A percentile compares a stretch with the other conserved stretches of the same genome.
These are phyloP conservation scores for Trypanosoma platydactyli DNA, from an alignment of 208 protist genomes.

Conservation along the genomic window DNA sequence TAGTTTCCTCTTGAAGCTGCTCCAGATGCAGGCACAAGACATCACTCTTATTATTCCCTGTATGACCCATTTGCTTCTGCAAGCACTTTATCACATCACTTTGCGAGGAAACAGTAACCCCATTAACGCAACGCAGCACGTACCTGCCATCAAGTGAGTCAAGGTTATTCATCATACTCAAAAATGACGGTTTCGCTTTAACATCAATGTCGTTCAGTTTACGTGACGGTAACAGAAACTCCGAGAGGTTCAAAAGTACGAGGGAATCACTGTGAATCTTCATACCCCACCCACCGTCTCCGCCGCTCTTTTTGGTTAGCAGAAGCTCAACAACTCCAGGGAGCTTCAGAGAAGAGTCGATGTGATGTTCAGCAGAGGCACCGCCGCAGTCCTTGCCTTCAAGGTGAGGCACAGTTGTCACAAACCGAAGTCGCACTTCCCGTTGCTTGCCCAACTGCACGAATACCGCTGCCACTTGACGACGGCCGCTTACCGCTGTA, in stretches of 20 bases:
- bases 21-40: slow-evolving; percentile 6
- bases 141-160: slow-evolving; percentile 18
- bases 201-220: neutral
- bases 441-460: slow-evolving; percentile 20
- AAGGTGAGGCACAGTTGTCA: neutral
- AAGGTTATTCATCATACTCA: neutral
- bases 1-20: neutral
- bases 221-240: slow-evolving; percentile 1
- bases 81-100: slow-evolving; percentile 20
- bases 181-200: neutral
- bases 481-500: slow-evolving; percentile 23
- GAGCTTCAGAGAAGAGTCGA: neutral
- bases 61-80: neutral
- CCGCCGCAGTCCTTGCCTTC: neutral
- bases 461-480: slow-evolving; percentile 43
- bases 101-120: slow-evolving; percentile 5
- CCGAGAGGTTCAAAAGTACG: slow-evolving; percentile 20
- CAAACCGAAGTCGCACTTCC: slow-evolving; percentile 31
- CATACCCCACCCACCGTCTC: slow-evolving; percentile 25
- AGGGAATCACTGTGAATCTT: slow-evolving; percentile 25
- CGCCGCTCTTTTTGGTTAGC: neutral
- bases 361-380: neutral
- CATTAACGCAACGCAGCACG: slow-evolving; percentile 19
- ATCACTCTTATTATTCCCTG: neutral
- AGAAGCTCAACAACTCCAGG: slow-evolving; percentile 11